phyloP scores from a whole-genome alignment of 352 stramenopile genomes.

The Phytophthora kernoviae region DNA sequence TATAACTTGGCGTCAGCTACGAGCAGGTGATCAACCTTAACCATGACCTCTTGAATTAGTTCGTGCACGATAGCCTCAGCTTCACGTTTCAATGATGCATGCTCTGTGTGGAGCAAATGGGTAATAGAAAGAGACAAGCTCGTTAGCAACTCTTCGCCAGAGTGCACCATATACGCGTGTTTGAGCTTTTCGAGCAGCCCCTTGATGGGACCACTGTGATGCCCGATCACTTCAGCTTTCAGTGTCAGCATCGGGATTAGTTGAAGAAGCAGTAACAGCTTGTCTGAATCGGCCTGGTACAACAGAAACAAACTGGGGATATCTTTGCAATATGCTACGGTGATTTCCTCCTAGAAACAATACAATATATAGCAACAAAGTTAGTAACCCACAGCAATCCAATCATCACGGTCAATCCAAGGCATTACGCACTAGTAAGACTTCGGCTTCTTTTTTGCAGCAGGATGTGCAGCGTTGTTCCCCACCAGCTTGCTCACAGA shows the following conservation, averaged over 20 bases:
- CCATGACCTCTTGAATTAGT: slow-evolving; percentile 68
- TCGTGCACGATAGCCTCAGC: slow-evolving; percentile 78
- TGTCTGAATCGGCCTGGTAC: slow-evolving; percentile 83
- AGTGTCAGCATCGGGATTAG: slow-evolving; percentile 77
- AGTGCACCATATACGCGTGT: slow-evolving; percentile 68
- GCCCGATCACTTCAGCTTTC: slow-evolving; percentile 62
- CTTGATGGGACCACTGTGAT: slow-evolving; percentile 73
- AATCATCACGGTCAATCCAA: neutral
- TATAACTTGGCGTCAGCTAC: slow-evolving; percentile 58
- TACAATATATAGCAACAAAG: neutral
- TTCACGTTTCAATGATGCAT: slow-evolving; percentile 82
- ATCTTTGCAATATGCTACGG: slow-evolving; percentile 80
- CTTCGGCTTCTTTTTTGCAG: slow-evolving; percentile 56
- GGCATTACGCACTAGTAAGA: slow-evolving; percentile 49
- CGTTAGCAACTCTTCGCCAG: slow-evolving; percentile 72
- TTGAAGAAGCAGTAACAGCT: slow-evolving; percentile 74
- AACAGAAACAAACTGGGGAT: slow-evolving; percentile 74
- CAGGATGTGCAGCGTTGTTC: slow-evolving; percentile 19
- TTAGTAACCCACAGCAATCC: neutral
- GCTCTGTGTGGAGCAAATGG: slow-evolving; percentile 71
- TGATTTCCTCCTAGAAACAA: slow-evolving; percentile 68
- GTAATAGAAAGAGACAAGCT: slow-evolving; percentile 69
- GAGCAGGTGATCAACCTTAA: slow-evolving; percentile 60
- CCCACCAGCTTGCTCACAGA: slow-evolving; percentile 65
- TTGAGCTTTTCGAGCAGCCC: slow-evolving; percentile 80